These are phyloP conservation scores for slime mould (Dictyostelium discoideum) DNA, from an alignment of 78 protist species.

Conservation along the genomic window DNA sequence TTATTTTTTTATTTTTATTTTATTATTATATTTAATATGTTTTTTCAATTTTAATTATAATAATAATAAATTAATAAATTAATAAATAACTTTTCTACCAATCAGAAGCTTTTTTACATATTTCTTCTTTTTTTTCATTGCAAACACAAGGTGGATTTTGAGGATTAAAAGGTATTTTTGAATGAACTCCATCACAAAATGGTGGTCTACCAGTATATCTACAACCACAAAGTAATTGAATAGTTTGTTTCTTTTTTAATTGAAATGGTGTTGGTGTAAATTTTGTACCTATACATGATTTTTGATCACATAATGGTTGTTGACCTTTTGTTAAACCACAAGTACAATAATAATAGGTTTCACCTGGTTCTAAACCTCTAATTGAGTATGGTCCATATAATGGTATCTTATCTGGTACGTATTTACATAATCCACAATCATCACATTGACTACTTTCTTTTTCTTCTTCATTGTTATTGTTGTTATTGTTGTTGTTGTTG, in stretches of 20 bases:
- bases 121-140: not conserved
- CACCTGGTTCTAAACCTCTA: slow-evolving; percentile 21
- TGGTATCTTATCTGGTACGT: slow-evolving; percentile 52
- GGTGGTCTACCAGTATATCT: slow-evolving; percentile 39
- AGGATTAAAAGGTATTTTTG: slow-evolving; percentile 48
- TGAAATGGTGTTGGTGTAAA: slow-evolving; percentile 35
- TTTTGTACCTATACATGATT: slow-evolving; percentile 22
- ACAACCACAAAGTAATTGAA: slow-evolving; percentile 66
- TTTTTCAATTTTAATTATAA: too few relatives aligned
- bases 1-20: not conserved
- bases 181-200: slow-evolving; percentile 58
- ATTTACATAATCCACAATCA: slow-evolving; percentile 53
- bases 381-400: slow-evolving; percentile 55
- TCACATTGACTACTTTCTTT: slow-evolving; percentile 13
- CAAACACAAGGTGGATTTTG: slow-evolving; percentile 66
- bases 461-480: not conserved
- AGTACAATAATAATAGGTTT: slow-evolving; percentile 40
- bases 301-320: slow-evolving; percentile 70
- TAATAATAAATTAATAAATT: too few relatives aligned
- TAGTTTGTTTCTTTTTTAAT: slow-evolving; percentile 19
- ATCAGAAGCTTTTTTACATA: not conserved
- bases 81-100: not conserved
- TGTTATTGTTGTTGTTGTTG: not conserved
- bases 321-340: slow-evolving; percentile 54
- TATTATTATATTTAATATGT: not conserved